Evolutionary conservation across 164 flowering plant genomes (phyloP), one percentile per base, ranked within the genome.

Genomic region (Dillenia suffruticosa): DNA sequence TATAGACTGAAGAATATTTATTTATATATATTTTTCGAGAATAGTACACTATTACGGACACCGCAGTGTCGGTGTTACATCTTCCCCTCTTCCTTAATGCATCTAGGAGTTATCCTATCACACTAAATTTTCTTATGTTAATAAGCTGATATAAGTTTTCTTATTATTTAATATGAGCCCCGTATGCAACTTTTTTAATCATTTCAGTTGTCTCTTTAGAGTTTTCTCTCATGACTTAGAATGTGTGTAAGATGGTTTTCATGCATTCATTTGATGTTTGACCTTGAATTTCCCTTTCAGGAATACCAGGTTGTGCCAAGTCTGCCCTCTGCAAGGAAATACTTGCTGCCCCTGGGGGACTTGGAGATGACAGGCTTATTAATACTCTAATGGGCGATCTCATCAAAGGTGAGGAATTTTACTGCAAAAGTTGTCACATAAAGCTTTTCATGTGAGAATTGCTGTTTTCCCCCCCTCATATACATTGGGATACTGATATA

Each of bases 221-320:
- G 12, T 24, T 16, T n/a, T 16, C 53, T 44, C 9, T 32, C 24
- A 56, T 15, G 40, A 32, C 7, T 32, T 32, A 32, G 5, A 32
- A 32, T 32, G 40, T 32, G 40, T 32, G 4, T 32, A 32, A 32
- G 5, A 32, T 32, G 40, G 40, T 32, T 32, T 32, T 32, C 40
- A 40, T 55, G 40, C 16, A 6, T 47, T 55, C 9, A 44, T 7
- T 57, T 54, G 45, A 49, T 58, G 57, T 15, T 51, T 40, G 43
- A 9, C 51, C 49, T 57, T 54, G 16, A 49, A 22, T 65, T 68
- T 6, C 52, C 61, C 44, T 68, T 66, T 46, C 82, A 94, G 99
- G 99, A 63, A 89, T 94, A 65, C 99, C 97, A 24, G 97, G 99
- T 59, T 89, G 96, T 83, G 97, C 97, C 14, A 94, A 94, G 77